Base-by-base conservation (phyloP, 2,329 filamentous ascomycete genomes). In the Hawksworthiomyces lignivorus region DNA sequence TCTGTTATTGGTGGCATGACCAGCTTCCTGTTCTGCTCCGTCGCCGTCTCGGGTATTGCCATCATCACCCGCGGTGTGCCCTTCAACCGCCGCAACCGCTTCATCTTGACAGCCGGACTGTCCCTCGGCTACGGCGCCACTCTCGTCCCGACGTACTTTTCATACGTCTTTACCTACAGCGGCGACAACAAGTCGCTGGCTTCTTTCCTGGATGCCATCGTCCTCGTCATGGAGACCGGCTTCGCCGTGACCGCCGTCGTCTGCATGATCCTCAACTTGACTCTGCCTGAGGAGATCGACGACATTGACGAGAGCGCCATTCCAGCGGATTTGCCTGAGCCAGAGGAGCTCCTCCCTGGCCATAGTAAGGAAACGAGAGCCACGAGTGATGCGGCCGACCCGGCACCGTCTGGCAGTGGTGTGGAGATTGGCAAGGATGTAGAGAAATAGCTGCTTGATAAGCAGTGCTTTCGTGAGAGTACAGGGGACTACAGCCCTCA, bases 61-160 rank as follows among this genome's bases (percentile, higher is more conserved):
- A 89, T 92, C 52, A 80, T 92, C 48, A 70, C 75, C 4, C 75
- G 77, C 15, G 74, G 73, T 27, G 76, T 84, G 3, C 72, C 77
- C 0, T 89, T 90, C 57, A 87, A 76, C n/a, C 75, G 86, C 28
- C 78, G 87, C 39, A 89, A 84, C 53, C 74, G 87, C 19, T 92
- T 92, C 64, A 85, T 92, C 53, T 70, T 92, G 10, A 88, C 87
- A 0, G 82, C 84, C 0, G 77, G 81, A 0, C 66, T 92, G 24
- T 72, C 84, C 0, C 65, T 90, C 21, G 87, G 87, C 24, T 85
- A 85, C 49, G 79, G 80, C 43, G 80, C 80, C 9, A 83, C 79
- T 1, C 63, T 84, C 0, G 73, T 83, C 3, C 75, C 77, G 0
- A 73, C 62, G 22, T 88, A 84, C 68, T 87, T 87, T 55, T 59